Conservation (phyloP, 2,329 filamentous ascomycete genomes). For the Colletotrichum cuscutae region DNA sequence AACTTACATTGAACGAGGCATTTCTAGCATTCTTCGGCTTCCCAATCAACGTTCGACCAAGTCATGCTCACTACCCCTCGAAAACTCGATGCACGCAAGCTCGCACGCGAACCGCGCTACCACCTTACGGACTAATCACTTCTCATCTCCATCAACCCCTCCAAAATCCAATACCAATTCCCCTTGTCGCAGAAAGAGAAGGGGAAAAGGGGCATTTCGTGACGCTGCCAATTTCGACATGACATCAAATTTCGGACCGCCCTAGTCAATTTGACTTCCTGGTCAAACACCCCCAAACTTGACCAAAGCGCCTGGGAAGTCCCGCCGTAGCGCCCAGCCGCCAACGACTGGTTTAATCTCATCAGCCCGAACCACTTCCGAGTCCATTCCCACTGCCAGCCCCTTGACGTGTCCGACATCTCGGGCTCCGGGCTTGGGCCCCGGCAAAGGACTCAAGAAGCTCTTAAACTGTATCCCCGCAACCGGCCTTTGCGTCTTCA, state of each 20-base stretch:
- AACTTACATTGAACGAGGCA: not conserved
- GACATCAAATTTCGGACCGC: conserved; percentile 34
- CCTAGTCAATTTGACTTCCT: conserved; percentile 35
- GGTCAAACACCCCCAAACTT: conserved; percentile 31
- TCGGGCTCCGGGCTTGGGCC: conserved; percentile 24
- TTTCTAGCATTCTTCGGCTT: not conserved
- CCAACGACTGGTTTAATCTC: conserved; percentile 25
- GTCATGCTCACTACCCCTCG: not conserved
- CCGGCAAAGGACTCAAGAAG: not conserved
- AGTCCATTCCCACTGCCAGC: conserved; percentile 4
- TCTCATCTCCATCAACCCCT: conserved; percentile 25
- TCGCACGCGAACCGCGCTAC: not conserved
- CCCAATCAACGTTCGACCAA: not conserved
- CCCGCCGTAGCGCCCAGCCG: conserved; percentile 27
- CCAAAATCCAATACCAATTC: not conserved
- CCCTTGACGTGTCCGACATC: conserved; percentile 7
- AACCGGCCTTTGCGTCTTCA: not conserved
- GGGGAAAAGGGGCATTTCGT: conserved; percentile 20
- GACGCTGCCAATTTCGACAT: conserved; percentile 26
- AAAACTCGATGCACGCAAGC: not conserved
- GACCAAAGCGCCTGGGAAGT: conserved; percentile 31
- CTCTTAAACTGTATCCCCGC: conserved; percentile 7
- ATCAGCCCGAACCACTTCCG: conserved; percentile 22
- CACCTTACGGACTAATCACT: not conserved
- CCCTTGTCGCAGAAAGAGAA: not conserved